Conservation (phyloP, 805 yeast genomes). For the Candida khao-thaluensis region DNA sequence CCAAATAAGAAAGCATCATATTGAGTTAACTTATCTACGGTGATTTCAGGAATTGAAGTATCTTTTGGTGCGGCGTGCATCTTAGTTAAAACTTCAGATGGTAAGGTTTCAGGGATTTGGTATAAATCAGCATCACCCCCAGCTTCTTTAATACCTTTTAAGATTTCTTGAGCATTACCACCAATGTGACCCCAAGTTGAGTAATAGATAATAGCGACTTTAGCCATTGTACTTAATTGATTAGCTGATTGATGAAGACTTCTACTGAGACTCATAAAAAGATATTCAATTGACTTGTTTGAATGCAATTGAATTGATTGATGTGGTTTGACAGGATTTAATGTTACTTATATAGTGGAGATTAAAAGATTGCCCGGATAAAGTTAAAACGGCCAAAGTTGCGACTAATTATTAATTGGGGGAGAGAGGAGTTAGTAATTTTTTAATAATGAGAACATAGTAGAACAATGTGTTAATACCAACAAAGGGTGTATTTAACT, state of each 20-base stretch:
- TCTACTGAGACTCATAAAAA: background rate
- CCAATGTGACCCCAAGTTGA: slow-evolving; percentile 79
- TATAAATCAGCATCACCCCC: slow-evolving; percentile 67
- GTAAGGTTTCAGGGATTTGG: slow-evolving; percentile 75
- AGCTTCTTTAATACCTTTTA: slow-evolving; percentile 66
- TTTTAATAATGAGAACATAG: no score
- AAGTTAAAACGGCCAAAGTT: no score
- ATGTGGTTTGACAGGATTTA: no score
- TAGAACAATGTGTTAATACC: no score
- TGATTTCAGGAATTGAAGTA: slow-evolving; percentile 53
- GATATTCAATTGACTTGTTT: background rate
- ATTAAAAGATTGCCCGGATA: no score
- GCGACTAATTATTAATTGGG: no score
- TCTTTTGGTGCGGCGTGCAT: slow-evolving; percentile 60
- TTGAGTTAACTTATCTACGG: slow-evolving; percentile 52
- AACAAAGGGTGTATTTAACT: no score
- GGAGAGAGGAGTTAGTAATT: no score
- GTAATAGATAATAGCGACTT: slow-evolving; percentile 50
- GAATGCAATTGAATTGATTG: background rate
- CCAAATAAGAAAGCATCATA: slow-evolving; percentile 87
- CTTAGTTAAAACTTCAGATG: slow-evolving; percentile 51
- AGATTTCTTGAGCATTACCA: slow-evolving; percentile 62
- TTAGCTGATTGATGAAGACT: slow-evolving; percentile 1
- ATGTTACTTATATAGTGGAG: no score
- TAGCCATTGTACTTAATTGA: slow-evolving; percentile 18